Percentiles rank a stretch among this genome's conserved stretches.
These are phyloP conservation scores for Dentiscutata heterogama DNA, from an alignment of 371 early-diverging fungal species.

Conservation along the genomic window DNA sequence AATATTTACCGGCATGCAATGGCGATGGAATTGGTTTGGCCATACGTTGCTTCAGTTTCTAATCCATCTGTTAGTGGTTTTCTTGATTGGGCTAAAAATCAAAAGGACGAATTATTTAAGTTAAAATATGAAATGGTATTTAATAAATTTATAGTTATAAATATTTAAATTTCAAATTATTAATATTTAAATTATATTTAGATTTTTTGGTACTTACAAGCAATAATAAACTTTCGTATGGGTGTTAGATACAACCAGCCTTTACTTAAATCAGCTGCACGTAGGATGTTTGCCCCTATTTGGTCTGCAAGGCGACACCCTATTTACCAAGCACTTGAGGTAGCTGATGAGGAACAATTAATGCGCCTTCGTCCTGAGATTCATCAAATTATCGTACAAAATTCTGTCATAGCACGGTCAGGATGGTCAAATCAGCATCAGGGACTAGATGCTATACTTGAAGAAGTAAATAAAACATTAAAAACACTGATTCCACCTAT, in stretches of 20 bases:
- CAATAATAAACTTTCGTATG: slow-evolving; percentile 37
- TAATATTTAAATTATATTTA: too few relatives aligned
- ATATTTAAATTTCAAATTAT: neutral
- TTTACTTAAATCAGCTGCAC: slow-evolving; percentile 8
- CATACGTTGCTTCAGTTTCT: too few relatives aligned
- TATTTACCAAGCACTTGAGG: slow-evolving; percentile 24
- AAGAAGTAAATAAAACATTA: slow-evolving; percentile 28
- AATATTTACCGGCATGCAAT: too few relatives aligned
- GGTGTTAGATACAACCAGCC: slow-evolving; percentile 13
- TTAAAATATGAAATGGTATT: slow-evolving; percentile 34
- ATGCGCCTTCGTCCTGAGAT: slow-evolving; percentile 12
- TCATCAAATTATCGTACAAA: slow-evolving; percentile 15
- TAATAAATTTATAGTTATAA: neutral
- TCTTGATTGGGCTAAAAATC: slow-evolving; percentile 30
- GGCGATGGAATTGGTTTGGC: too few relatives aligned
- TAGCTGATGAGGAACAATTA: slow-evolving; percentile 23
- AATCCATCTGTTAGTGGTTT: slow-evolving; percentile 13
- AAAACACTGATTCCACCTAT: slow-evolving; percentile 17
- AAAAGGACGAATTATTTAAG: slow-evolving; percentile 17
- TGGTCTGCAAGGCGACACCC: slow-evolving; percentile 33
- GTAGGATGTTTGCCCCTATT: slow-evolving; percentile 10
- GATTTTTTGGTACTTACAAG: slow-evolving; percentile 35
- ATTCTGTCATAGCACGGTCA: slow-evolving; percentile 7
- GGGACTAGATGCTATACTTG: neutral
- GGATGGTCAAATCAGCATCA: slow-evolving; percentile 13